Percentiles rank a stretch among this genome's conserved stretches.
phyloP scores from a whole-genome alignment of 257 asterid genomes.

The Capsicum rhomboideum region DNA sequence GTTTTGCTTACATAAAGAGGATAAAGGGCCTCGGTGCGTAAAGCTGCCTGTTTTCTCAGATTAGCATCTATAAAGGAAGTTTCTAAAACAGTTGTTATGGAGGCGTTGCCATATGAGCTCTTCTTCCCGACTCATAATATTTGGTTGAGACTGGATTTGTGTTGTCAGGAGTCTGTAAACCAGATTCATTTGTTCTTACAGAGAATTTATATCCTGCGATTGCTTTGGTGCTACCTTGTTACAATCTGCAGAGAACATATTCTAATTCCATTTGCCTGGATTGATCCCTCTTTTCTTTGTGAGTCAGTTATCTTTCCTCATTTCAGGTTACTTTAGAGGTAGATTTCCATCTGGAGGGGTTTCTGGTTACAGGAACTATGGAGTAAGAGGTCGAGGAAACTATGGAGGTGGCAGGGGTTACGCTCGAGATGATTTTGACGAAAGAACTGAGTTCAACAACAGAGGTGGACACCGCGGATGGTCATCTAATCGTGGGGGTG shows the following conservation, averaged over 20 bases:
- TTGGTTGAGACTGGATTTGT: background rate
- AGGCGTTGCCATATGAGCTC: background rate
- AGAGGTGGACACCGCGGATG: conserved; percentile 58
- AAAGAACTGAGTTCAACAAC: conserved; percentile 47
- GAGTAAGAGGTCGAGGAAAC: conserved; percentile 68
- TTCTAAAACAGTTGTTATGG: background rate
- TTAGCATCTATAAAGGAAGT: background rate
- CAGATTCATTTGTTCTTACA: background rate
- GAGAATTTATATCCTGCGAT: background rate
- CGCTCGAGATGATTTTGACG: conserved; percentile 46
- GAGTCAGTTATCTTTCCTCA: background rate
- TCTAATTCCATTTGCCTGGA: background rate
- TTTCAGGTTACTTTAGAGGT: conserved; percentile 49
- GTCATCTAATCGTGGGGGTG: conserved; percentile 40
- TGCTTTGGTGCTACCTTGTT: background rate
- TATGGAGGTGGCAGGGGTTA: conserved; percentile 64
- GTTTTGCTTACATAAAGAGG: background rate
- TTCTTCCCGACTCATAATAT: background rate
- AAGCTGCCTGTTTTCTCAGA: background rate
- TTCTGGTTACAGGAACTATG: conserved; percentile 74
- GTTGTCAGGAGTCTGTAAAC: background rate
- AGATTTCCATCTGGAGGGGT: conserved; percentile 63
- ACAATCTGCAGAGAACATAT: background rate
- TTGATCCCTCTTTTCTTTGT: background rate
- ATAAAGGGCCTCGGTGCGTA: background rate